A percentile compares a stretch with the other conserved stretches of the same genome.
These are phyloP conservation scores for Pestalotiopsis sp. DNA, from an alignment of 2,329 filamentous ascomycete genomes.

Conservation along the genomic window DNA sequence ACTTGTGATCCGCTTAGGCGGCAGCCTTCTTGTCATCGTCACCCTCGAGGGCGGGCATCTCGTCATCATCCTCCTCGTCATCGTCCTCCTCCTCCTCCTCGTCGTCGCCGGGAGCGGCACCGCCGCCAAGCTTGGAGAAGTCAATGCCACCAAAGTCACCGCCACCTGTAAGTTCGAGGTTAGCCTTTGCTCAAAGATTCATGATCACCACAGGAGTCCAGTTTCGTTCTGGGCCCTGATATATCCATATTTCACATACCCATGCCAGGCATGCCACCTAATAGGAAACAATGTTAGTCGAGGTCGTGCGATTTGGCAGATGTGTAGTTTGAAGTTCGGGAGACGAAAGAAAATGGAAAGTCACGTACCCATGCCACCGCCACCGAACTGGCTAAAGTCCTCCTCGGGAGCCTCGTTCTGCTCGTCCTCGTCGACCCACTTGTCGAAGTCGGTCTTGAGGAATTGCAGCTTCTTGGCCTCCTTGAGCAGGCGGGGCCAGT, in stretches of 20 bases:
- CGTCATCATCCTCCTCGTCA: conserved; percentile 69
- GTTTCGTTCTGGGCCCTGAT: background rate
- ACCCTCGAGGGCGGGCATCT: conserved; percentile 82
- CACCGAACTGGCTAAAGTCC: conserved; percentile 70
- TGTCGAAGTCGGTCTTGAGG: conserved; percentile 98
- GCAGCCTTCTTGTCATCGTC: conserved; percentile 48
- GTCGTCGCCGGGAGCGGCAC: conserved; percentile 47
- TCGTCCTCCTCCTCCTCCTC: conserved; percentile 52
- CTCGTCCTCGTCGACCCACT: conserved; percentile 99
- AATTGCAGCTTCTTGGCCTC: conserved; percentile 88
- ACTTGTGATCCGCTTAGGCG: conserved; percentile 13
- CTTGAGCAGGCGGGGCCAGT: conserved; percentile 95
- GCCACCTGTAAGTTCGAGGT: conserved; percentile 36
- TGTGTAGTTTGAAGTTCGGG: background rate
- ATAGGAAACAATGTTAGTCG: conserved; percentile 21
- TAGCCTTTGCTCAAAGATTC: conserved; percentile 17
- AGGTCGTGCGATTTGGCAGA: background rate
- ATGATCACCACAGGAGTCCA: background rate
- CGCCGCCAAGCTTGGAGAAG: conserved; percentile 85
- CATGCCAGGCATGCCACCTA: conserved; percentile 53
- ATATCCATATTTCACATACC: conserved; percentile 13
- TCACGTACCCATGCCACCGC: conserved; percentile 65
- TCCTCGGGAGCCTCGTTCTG: conserved; percentile 88
- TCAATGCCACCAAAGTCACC: conserved; percentile 86
- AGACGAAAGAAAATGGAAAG: background rate